Evolutionary conservation across 129 eudicot genomes (phyloP), one percentile per base, ranked within the genome.

Genomic region (Heracleum sosnowskyi): DNA sequence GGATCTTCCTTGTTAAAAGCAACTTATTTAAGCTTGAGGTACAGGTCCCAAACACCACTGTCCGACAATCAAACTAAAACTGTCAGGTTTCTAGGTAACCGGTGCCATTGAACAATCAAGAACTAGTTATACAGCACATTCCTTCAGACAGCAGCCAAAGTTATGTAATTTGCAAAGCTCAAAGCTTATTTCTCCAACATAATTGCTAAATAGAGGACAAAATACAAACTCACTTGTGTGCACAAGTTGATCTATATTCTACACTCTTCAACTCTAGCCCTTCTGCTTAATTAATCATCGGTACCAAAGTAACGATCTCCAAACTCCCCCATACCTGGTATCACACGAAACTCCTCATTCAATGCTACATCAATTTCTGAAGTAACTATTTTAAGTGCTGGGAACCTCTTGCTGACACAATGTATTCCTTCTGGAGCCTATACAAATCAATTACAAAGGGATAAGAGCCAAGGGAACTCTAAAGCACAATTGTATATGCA

Each of bases 231-330:
- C 68, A 60, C 68, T 60, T 60, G 17, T 11, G 68, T 26, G 64
- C 31, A n/a, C 64, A 4, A 11, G 68, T 60, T 60, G 34, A 57
- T 57, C 16, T 9, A 57, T 33, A 57, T 57, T 57, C 9, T 55
- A 57, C 66, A 57, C 15, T 8, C 15, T 60, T 10, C 0, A n/a
- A 60, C 16, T 26, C 29, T 60, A n/a, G 10, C 24, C 24, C 70
- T 49, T 51, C 42, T 39, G 53, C 33, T 88, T 85, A 91, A 84
- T 91, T 97, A 66, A 66, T 66, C 72, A 31, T 31, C 98, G 1
- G 98, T 94, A 69, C 98, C 98, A 81, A 94, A 94, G 83, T 94
- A 94, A 75, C 98, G 98, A 76, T 94, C 98, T 53, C 98, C 98
- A 79, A 94, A 94, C 80, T 91, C 98, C 79, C 98, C 98, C 87